phyloP scores from a whole-genome alignment of 148 eudicot species.

The Nepenthes gracilis region DNA sequence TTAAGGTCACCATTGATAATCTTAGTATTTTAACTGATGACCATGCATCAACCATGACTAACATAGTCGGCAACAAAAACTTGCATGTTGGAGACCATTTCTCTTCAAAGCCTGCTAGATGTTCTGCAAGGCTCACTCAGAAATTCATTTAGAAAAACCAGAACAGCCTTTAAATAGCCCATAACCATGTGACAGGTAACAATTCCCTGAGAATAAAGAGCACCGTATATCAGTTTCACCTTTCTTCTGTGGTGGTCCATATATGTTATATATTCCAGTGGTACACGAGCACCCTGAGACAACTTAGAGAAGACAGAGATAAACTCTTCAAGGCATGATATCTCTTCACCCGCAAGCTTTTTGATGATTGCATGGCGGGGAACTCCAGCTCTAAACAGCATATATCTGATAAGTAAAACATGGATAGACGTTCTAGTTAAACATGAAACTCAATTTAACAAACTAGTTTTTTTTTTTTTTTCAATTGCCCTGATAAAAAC shows the following conservation, averaged over 20 bases:
- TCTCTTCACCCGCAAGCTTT: constrained; percentile 77
- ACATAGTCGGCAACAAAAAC: too few relatives aligned
- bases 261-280: constrained; percentile 74
- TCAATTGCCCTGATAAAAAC: too few relatives aligned
- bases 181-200: too few relatives aligned
- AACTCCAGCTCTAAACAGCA: constrained; percentile 89
- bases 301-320: constrained; percentile 58
- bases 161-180: too few relatives aligned
- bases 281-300: constrained; percentile 79
- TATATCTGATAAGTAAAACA: constrained; percentile 43
- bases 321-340: constrained; percentile 57
- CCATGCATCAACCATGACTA: too few relatives aligned
- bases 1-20: too few relatives aligned
- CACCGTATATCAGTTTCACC: constrained; percentile 31
- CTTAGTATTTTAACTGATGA: too few relatives aligned
- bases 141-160: too few relatives aligned
- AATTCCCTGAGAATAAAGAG: neutral
- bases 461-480: neutral
- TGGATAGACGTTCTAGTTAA: neutral
- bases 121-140: too few relatives aligned
- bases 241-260: constrained; percentile 77
- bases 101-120: too few relatives aligned
- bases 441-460: neutral
- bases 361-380: constrained; percentile 95
- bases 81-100: too few relatives aligned